Percentiles rank a stretch among this genome's conserved stretches.
These are phyloP conservation scores for Backusella mclennaniae DNA, from an alignment of 192 early-diverging fungal genomes.

Conservation along the genomic window DNA sequence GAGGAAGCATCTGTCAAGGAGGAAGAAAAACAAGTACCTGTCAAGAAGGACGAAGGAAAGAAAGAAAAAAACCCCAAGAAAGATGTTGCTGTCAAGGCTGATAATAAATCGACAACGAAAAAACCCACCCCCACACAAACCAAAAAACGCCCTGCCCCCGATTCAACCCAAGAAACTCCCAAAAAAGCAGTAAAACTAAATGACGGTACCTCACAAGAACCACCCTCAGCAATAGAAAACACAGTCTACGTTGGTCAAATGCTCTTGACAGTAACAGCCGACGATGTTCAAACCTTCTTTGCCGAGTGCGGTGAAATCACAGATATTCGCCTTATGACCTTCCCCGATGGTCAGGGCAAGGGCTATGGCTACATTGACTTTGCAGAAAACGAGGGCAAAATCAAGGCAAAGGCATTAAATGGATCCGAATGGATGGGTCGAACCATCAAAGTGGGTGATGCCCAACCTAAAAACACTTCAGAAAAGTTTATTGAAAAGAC, in stretches of 20 bases:
- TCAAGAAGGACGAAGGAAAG: not conserved
- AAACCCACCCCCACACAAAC: not conserved
- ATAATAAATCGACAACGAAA: not conserved
- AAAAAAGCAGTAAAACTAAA: conserved; percentile 34
- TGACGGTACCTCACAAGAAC: conserved; percentile 39
- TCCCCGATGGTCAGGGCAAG: conserved; percentile 65
- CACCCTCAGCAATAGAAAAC: conserved; percentile 47
- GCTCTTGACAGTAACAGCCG: conserved; percentile 64
- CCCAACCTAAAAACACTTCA: conserved; percentile 15
- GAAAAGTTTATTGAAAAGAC: conserved; percentile 39
- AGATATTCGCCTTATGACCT: conserved; percentile 55
- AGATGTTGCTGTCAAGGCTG: no score
- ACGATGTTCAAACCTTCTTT: conserved; percentile 60
- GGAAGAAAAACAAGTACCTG: not conserved
- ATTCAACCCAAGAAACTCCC: not conserved
- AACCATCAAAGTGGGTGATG: conserved; percentile 62
- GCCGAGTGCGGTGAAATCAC: conserved; percentile 67
- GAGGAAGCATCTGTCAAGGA: conserved; percentile 7
- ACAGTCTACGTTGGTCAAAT: conserved; percentile 74
- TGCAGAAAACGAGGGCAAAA: conserved; percentile 53
- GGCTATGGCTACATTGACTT: conserved; percentile 94
- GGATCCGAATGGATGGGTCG: conserved; percentile 83
- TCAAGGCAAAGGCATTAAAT: conserved; percentile 62
- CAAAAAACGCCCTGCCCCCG: not conserved
- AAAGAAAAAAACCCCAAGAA: not conserved